Base-by-base conservation (phyloP, 176 grass and related monocot species). In the Rhipidocladum racemiflorum region DNA sequence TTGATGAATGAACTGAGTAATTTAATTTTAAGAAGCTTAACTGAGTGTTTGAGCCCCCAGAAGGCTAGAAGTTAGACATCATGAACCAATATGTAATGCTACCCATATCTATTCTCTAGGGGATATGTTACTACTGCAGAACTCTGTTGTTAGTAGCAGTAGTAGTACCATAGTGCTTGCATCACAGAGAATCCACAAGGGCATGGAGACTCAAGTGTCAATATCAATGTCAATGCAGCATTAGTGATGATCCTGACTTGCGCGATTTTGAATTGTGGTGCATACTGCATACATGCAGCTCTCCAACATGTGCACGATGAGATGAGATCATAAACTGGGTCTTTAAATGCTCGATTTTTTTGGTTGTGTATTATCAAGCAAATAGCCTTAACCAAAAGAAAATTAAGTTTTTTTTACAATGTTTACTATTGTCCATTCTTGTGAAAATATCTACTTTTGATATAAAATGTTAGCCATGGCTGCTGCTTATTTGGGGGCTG, bases 211-310 rank as follows among this genome's bases (percentile, higher is more conserved):
- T 63, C 79, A 82, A 42, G 18, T 60, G 66, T 82, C 70, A 70
- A 43, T 70, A 62, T 82, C 79, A 77, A 49, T 69, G 72, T 82
- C 62, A 82, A 87, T 32, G 40, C 20, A 38, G 72, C 79, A 87
- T 82, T 87, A 82, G 51, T 87, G 62, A 34, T 82, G 62, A 87
- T 61, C 21, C 0, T 50, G 62, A 69, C 61, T 30, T 62, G 40
- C 66, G 65, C 39, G 72, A 61, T 69, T 61, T 69, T 28, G 40
- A 68, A 61, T 68, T 62, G 70, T 61, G 27, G 59, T 5, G 4
- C 25, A 29, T 3, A 15, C 54, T 5, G 4, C 25, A 29, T 3
- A 15, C 54, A 4, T 38, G 50, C 38, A 66, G 40, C 21, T 50
- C 21, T 30, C 40, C 70, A 42, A 69, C 29, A 63, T 70, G 1